Base-by-base conservation (phyloP, 805 yeast genomes). In the Candida vaughaniae region DNA sequence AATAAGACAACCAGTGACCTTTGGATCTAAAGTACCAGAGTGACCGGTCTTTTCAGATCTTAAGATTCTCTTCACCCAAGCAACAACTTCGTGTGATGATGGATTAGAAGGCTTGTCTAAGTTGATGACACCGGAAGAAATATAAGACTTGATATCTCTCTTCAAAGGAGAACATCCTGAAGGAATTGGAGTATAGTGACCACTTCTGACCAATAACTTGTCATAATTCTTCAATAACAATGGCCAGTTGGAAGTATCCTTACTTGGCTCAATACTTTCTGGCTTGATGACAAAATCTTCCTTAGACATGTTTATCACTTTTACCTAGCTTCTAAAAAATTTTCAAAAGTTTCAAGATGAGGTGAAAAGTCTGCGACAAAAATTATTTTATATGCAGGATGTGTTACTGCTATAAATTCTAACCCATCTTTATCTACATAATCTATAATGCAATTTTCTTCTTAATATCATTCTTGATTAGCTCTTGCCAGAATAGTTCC, bases 41-140 rank as follows among this genome's bases (percentile, higher is more conserved):
- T 93, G 99, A 71, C 99, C 99, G 42, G 99, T 93, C 67, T 93
- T 93, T 67, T 93, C 98, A 43, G 82, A 85, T 64, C 98, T 82
- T 56, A 93, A 75, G 52, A 93, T 93, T 65, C 98, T 78, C 73
- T 93, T 93, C 58, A 93, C 80, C 99, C 99, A 93, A 16, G 99
- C 99, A 55, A 93, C 99, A 60, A 93, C 99, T 73, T 93, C 99
- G 70, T 93, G 99, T 38, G 96, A 88, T 29, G 96, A 87, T 51
- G 99, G 99, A 66, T 93, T 93, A 18, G 96, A 86, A 51, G 99
- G 99, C 62, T 93, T 93, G 71, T 93, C 99, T 54, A 93, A 76
- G 72, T 93, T 93, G 61, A 93, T 91, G 35, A 93, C 95, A 75
- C 99, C 99, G 5, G 96, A 82, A 33, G 93, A 79, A 53, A 93